Conservation (phyloP, 2,329 filamentous ascomycete species). For the Massarina eburnea region DNA sequence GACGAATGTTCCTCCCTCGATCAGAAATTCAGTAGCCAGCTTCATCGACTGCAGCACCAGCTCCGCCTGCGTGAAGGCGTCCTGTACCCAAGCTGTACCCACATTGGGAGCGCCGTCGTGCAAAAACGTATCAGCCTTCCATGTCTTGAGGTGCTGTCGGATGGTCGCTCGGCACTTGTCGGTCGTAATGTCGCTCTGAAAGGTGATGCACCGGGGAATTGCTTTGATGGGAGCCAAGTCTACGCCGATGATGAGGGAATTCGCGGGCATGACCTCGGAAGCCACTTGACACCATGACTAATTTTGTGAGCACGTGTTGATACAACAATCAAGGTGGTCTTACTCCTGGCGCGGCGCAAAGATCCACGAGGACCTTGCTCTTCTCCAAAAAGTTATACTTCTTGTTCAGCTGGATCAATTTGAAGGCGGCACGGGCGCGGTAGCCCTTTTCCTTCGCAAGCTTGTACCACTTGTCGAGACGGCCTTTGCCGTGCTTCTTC, state of each 20-base stretch:
- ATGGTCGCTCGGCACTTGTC: constrained; percentile 94
- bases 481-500: constrained; percentile 98
- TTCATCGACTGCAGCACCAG: constrained; percentile 88
- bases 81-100: constrained; percentile 96
- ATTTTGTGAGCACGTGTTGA: constrained; percentile 2
- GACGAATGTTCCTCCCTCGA: constrained; percentile 77
- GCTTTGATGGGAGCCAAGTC: constrained; percentile 95
- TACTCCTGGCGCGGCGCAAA: constrained; percentile 88
- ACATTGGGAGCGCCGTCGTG: constrained; percentile 98
- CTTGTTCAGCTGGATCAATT: constrained; percentile 97
- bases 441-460: constrained; percentile 99
- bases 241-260: constrained; percentile 89
- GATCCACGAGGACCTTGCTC: constrained; percentile 93
- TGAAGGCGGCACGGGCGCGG: constrained; percentile 92
- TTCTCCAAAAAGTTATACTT: constrained; percentile 98
- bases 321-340: constrained; percentile 13
- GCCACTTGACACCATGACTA: constrained; percentile 80
- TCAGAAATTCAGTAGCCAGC: constrained; percentile 88
- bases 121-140: constrained; percentile 93
- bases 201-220: constrained; percentile 90
- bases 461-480: constrained; percentile 98
- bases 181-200: constrained; percentile 97
- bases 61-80: constrained; percentile 97
- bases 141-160: constrained; percentile 85
- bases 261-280: constrained; percentile 73